Evolutionary conservation across 1,284 basidiomycete genomes (phyloP), one percentile per base, ranked within the genome.

Genomic region (Neonothopanus nambi): DNA sequence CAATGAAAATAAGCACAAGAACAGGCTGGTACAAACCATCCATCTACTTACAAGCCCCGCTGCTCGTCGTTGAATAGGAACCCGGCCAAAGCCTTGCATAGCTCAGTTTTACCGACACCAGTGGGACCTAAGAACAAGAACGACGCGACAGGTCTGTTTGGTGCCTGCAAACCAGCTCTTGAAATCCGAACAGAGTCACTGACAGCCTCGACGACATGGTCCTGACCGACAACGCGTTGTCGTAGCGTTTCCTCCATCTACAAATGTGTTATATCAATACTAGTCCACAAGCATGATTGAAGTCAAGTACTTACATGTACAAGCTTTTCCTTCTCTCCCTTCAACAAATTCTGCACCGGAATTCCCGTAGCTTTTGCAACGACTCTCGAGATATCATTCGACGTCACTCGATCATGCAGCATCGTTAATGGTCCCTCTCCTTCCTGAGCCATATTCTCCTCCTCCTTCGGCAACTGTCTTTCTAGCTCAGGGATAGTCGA

Each of bases 71-170:
- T 88, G 71, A 93, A 96, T 50, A 96, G 68, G 76, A 96, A 95
- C 3, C 78, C 79, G 0, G 94, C 92, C 3, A 96, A 77, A 0
- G 89, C 84, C 70, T 96, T 97, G 65, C 87, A 89, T 6, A 96
- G 76, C 65, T 96, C 93, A 0, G 92, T 95, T 85, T 91, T 91
- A 23, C 89, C 89, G 1, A 91, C 89, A 57, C 92, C 95, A 0
- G 94, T 96, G 0, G 92, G 89, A 2, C 88, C 95, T 38, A 95
- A 72, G 78, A 98, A 93, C 44, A 98, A 73, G 82, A 97, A 95
- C 0, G 90, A 93, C 2, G 94, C 93, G 7, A 97, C 85, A 0
- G 95, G 95, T 7, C 93, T 76, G 60, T 88, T 91, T 1, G 91
- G 89, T 0, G 89, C 84, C 67, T 95, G 91, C 9, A 98, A 70